Evolutionary conservation across 495 filamentous ascomycete species (phyloP).

Genomic region (Aspergillus bridgeri): DNA sequence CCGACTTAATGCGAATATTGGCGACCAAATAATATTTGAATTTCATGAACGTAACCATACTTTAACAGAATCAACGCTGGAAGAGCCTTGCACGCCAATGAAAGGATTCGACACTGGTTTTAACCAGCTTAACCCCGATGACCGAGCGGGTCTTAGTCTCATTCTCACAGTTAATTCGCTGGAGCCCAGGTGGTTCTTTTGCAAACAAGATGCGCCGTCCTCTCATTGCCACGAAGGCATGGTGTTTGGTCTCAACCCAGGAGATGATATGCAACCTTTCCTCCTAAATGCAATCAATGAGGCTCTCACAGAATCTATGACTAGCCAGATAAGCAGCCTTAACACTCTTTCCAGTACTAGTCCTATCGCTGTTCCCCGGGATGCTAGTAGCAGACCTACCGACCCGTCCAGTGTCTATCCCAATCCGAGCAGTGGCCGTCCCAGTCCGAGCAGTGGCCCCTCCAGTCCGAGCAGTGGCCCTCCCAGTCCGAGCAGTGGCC

Average conservation of each 20-base stretch:
- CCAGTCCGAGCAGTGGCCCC: background rate
- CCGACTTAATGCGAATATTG: constrained; percentile 8
- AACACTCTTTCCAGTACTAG: too few species aligned
- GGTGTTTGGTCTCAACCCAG: constrained; percentile 11
- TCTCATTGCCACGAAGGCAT: constrained; percentile 11
- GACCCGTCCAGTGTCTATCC: too few species aligned
- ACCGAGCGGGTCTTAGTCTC: background rate
- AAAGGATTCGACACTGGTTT: constrained; percentile 3
- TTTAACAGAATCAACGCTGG: constrained; percentile 6
- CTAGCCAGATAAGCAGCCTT: too few species aligned
- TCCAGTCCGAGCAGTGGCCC: background rate
- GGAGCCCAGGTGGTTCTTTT: constrained; percentile 10
- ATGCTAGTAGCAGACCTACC: too few species aligned
- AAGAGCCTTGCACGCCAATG: background rate
- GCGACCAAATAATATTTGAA: constrained; percentile 6
- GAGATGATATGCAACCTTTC: constrained; percentile 6
- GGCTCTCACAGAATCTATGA: too few species aligned
- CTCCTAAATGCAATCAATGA: constrained; percentile 1
- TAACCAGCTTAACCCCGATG: constrained; percentile 5
- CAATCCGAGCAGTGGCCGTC: too few species aligned
- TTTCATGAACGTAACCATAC: constrained; percentile 7
- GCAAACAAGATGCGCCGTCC: constrained; percentile 4
- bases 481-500: too few species aligned
- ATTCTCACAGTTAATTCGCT: constrained; percentile 6
- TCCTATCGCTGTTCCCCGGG: too few species aligned